Evolutionary conservation across 2,329 filamentous ascomycete genomes (phyloP).

Genomic region (Diaporthe helianthi): DNA sequence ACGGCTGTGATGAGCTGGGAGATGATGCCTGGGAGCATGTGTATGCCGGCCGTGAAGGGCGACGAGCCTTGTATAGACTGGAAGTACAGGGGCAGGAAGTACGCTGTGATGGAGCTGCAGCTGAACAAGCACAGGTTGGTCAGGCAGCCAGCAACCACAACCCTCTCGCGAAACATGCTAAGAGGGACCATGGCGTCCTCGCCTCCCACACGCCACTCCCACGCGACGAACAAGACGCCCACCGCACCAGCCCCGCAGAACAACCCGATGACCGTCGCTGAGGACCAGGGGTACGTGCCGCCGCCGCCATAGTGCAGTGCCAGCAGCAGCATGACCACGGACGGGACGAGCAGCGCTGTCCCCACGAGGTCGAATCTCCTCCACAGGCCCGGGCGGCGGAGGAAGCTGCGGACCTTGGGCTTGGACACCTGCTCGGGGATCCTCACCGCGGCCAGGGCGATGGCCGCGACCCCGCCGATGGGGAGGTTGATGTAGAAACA

Average conservation of each 20-base stretch:
- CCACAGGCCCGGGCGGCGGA: slow-evolving; percentile 23
- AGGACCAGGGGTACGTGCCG: slow-evolving; percentile 41
- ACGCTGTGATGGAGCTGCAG: slow-evolving; percentile 39
- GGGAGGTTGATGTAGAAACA: slow-evolving; percentile 47
- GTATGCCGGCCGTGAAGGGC: slow-evolving; percentile 19
- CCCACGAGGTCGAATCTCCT: slow-evolving; percentile 36
- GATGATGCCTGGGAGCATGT: slow-evolving; percentile 24
- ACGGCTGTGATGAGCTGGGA: slow-evolving; percentile 14
- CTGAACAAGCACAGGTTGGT: slow-evolving; percentile 35
- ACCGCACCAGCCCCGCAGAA: slow-evolving; percentile 39
- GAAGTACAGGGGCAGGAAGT: slow-evolving; percentile 37
- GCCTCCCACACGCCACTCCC: slow-evolving; percentile 39
- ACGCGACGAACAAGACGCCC: slow-evolving; percentile 39
- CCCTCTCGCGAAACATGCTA: slow-evolving; percentile 36
- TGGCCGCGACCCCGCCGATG: slow-evolving; percentile 28
- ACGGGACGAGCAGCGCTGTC: slow-evolving; percentile 40
- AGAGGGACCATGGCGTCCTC: slow-evolving; percentile 41
- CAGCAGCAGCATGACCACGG: slow-evolving; percentile 44
- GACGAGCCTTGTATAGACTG: slow-evolving; percentile 25
- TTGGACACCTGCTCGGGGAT: slow-evolving; percentile 38
- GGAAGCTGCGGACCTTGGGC: slow-evolving; percentile 13
- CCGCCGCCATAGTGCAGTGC: slow-evolving; percentile 46
- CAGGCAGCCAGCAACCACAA: slow-evolving; percentile 32
- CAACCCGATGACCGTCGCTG: slow-evolving; percentile 43
- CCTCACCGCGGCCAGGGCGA: slow-evolving; percentile 40